Percentiles rank a stretch among this genome's conserved stretches.
Evolutionary conservation across 1,284 basidiomycete species (phyloP).

Genomic region (Hemileia vastatrix): DNA sequence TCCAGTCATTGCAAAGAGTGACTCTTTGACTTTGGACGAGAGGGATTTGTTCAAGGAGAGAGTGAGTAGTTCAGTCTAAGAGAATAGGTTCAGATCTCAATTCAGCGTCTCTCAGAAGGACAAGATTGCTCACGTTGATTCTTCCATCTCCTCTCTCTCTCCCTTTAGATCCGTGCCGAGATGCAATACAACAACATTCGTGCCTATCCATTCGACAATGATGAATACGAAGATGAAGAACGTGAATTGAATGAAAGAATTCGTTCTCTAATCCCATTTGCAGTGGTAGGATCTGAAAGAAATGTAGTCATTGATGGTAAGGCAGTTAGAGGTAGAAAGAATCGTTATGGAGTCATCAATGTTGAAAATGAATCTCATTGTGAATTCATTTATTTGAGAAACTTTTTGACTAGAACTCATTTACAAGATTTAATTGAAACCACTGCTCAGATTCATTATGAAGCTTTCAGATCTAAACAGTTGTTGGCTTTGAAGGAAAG

Average conservation of each 20-base stretch:
- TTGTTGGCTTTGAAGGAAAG: slow-evolving; percentile 43
- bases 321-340: slow-evolving; percentile 39
- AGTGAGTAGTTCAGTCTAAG: not conserved
- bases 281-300: slow-evolving; percentile 38
- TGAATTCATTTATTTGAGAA: slow-evolving; percentile 41
- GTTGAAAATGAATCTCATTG: slow-evolving; percentile 43
- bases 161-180: slow-evolving; percentile 38
- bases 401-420: slow-evolving; percentile 39
- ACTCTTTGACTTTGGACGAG: slow-evolving; percentile 40
- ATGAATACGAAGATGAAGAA: slow-evolving; percentile 42
- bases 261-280: slow-evolving; percentile 38
- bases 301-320: slow-evolving; percentile 40
- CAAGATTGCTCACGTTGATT: not conserved
- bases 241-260: slow-evolving; percentile 40
- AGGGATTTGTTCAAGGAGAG: slow-evolving; percentile 40
- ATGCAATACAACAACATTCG: slow-evolving; percentile 43
- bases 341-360: slow-evolving; percentile 40
- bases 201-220: slow-evolving; percentile 41
- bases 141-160: too few species aligned
- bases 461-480: slow-evolving; percentile 42
- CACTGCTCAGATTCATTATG: slow-evolving; percentile 42
- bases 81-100: not conserved
- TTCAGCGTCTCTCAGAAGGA: not conserved
- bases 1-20: slow-evolving; percentile 42
- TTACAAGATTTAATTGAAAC: slow-evolving; percentile 44